phyloP scores from a whole-genome alignment of 2,329 filamentous ascomycete species.

The Hypocreales sp. region DNA sequence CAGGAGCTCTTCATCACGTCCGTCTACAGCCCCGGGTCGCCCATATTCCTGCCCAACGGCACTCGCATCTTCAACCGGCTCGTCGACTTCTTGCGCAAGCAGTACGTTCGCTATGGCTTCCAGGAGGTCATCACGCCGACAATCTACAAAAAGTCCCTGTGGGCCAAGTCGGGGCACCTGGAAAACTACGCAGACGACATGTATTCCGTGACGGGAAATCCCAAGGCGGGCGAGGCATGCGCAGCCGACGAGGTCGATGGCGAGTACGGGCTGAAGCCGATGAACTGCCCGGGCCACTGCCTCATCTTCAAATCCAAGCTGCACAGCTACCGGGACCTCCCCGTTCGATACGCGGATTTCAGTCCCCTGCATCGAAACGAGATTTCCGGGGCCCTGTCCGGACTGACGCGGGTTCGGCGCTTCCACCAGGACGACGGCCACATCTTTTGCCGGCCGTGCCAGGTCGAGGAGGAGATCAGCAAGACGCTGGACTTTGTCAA shows the following conservation, averaged over 20 bases:
- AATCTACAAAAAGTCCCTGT: constrained; percentile 79
- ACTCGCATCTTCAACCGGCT: constrained; percentile 73
- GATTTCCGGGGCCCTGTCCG: constrained; percentile 64
- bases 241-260: constrained; percentile 42
- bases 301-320: constrained; percentile 62
- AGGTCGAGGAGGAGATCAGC: constrained; percentile 61
- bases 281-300: constrained; percentile 88
- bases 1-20: constrained; percentile 72
- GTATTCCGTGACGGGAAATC: constrained; percentile 59
- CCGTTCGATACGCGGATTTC: constrained; percentile 76
- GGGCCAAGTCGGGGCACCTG: constrained; percentile 75
- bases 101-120: constrained; percentile 75
- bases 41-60: constrained; percentile 71
- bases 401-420: constrained; percentile 67
- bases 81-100: constrained; percentile 64
- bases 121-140: constrained; percentile 80
- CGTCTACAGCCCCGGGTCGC: constrained; percentile 68
- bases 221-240: constrained; percentile 14
- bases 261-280: constrained; percentile 75
- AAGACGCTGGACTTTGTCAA: constrained; percentile 61
- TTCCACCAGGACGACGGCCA: constrained; percentile 89
- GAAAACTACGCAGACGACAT: constrained; percentile 87
- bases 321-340: constrained; percentile 65
- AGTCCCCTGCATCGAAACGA: constrained; percentile 80
- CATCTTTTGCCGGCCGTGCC: constrained; percentile 70